Evolutionary conservation across 2,329 filamentous ascomycete genomes (phyloP).

Genomic region (Davidsoniella australis): DNA sequence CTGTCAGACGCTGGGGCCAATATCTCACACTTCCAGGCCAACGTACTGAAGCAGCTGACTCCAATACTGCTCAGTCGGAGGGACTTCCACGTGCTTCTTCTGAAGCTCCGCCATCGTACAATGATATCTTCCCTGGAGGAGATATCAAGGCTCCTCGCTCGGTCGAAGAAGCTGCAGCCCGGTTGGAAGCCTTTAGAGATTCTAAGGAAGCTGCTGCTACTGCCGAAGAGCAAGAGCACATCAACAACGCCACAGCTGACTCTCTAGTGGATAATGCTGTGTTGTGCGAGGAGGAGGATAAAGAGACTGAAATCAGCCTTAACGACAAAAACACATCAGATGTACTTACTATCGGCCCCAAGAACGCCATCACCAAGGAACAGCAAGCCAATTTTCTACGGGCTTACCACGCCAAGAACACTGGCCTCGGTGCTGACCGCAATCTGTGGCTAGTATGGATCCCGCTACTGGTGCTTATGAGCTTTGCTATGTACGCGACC

Average conservation of each 20-base stretch:
- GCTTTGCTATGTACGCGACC: slow-evolving; percentile 25
- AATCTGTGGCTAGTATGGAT: slow-evolving; percentile 54
- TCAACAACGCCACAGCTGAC: not conserved
- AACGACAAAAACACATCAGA: slow-evolving; percentile 23
- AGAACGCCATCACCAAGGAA: slow-evolving; percentile 46
- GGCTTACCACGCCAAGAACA: slow-evolving; percentile 44
- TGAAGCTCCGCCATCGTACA: slow-evolving; percentile 54
- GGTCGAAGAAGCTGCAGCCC: slow-evolving; percentile 36
- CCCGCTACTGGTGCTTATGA: slow-evolving; percentile 24
- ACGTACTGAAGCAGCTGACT: slow-evolving; percentile 30
- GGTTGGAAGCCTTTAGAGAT: slow-evolving; percentile 9
- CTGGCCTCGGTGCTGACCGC: slow-evolving; percentile 44
- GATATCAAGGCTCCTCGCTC: slow-evolving; percentile 27
- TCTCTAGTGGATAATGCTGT: slow-evolving; percentile 25
- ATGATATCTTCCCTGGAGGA: slow-evolving; percentile 54
- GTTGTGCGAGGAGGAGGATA: slow-evolving; percentile 14
- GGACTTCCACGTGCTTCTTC: not conserved
- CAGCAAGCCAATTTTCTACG: slow-evolving; percentile 46
- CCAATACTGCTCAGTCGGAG: slow-evolving; percentile 14
- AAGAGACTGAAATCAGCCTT: slow-evolving; percentile 22
- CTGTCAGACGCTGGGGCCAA: slow-evolving; percentile 54
- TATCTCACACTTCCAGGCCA: slow-evolving; percentile 44
- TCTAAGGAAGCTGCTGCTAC: slow-evolving; percentile 20
- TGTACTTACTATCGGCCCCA: slow-evolving; percentile 42
- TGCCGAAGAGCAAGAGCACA: slow-evolving; percentile 22